Base-by-base conservation (phyloP, 2,329 filamentous ascomycete species). In the Leptographium wingfieldii region DNA sequence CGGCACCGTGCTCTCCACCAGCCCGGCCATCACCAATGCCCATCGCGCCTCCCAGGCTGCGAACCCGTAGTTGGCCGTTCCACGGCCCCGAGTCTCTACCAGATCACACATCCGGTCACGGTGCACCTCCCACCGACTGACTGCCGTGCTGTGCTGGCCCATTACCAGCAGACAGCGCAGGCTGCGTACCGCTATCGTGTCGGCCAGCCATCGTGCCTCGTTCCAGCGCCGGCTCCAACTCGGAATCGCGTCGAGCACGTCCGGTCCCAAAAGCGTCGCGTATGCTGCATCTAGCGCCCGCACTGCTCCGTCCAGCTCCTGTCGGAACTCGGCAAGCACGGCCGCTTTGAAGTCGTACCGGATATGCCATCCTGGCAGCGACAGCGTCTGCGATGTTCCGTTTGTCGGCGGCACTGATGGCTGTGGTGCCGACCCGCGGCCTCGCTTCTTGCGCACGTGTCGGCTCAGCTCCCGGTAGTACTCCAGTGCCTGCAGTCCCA, bases 401-500 rank as follows among this genome's bases (percentile, higher is more conserved):
- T 81, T 85, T 0, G 89, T 92, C 1, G 90, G 90, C 5, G 91
- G 89, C 38, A 90, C 80, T 7, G 90, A 92, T 3, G 92, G 90
- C 55, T 87, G 85, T 12, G 91, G 91, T 16, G 88, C 84, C 22
- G 84, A 79, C 9, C 89, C 87, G 61, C 91, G 82, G 55, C 88
- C 87, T 65, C 89, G 87, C 76, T 97, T 97, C 70, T 94, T 87
- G 65, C 92, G 84, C 11, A 88, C 81, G 75, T 96, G 92, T 62
- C 95, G 92, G n/a, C 90, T 91, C 14, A 97, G 79, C 67, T 99
- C 92, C 54, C 92, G 81, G 71, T 97, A 97, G 72, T 96, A 96
- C 67, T 99, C 94, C 54, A 92, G 76, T 25, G 89, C 84, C 25
- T 85, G 77, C 1, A 85, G 83, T 62, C 92, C 90, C 53, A 96